phyloP scores from a whole-genome alignment of 345 rosid genomes.

The Aquilaria sinensis region DNA sequence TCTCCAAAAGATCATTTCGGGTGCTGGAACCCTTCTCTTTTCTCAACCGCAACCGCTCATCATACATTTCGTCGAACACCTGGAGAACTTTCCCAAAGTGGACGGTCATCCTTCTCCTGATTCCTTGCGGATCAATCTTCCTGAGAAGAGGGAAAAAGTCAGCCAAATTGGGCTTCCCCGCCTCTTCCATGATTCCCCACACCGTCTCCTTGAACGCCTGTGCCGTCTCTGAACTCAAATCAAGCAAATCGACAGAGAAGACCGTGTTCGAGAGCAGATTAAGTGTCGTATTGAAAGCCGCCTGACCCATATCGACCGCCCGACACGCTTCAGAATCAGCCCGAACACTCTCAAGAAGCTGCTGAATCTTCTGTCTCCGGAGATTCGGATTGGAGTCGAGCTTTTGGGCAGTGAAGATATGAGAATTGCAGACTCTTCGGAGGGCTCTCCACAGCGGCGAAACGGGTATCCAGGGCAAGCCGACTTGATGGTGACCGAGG shows the following conservation, averaged over 20 bases:
- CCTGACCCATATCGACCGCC: conserved; percentile 35
- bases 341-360: conserved; percentile 19
- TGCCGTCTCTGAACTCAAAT: conserved; percentile 11
- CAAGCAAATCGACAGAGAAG: conserved; percentile 35
- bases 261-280: conserved; percentile 37
- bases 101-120: conserved; percentile 4
- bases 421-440: conserved; percentile 26
- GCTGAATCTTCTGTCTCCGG: conserved; percentile 21
- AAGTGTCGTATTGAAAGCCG: conserved; percentile 28
- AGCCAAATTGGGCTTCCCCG: conserved; percentile 33
- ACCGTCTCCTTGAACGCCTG: conserved; percentile 27
- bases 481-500: conserved; percentile 20
- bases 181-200: conserved; percentile 24
- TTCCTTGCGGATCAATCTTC: conserved; percentile 29
- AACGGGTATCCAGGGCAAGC: conserved; percentile 32
- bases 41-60: conserved; percentile 19
- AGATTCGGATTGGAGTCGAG: conserved; percentile 26
- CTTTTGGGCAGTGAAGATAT: conserved; percentile 27
- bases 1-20: conserved; percentile 26
- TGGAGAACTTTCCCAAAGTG: conserved; percentile 12
- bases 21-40: not conserved
- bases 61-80: conserved; percentile 22
- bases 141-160: conserved; percentile 40
- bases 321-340: conserved; percentile 17
- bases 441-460: conserved; percentile 36